These are phyloP conservation scores for Symbiodinium pilosum DNA, from an alignment of 73 alveolate species.

Conservation along the genomic window DNA sequence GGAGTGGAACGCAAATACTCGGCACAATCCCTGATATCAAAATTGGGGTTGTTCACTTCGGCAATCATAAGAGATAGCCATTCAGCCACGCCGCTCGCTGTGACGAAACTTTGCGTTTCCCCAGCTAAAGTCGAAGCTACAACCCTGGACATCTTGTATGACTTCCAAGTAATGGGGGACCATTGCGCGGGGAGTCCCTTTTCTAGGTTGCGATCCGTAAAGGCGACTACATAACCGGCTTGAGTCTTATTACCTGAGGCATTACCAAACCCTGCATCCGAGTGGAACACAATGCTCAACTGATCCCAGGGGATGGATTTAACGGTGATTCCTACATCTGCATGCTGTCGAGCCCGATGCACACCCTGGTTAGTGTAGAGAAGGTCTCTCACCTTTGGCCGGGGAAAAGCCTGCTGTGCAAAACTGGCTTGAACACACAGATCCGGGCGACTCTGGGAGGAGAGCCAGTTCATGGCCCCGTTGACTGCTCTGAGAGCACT, in stretches of 20 bases:
- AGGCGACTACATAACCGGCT: background rate
- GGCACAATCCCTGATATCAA: background rate
- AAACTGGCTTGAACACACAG: constrained; percentile 16
- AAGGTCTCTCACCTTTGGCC: background rate
- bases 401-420: constrained; percentile 19
- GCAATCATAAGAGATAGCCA: background rate
- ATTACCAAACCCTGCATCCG: background rate
- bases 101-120: background rate
- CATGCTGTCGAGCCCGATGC: constrained; percentile 27
- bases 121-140: constrained; percentile 7
- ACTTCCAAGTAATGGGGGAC: background rate
- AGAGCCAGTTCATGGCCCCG: constrained; percentile 17
- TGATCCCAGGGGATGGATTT: background rate
- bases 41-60: background rate
- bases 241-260: background rate
- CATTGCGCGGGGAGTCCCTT: background rate
- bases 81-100: background rate
- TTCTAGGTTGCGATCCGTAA: background rate
- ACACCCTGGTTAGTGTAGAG: constrained; percentile 15
- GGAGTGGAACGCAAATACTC: too few relatives aligned
- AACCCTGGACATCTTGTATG: background rate
- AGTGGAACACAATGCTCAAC: background rate
- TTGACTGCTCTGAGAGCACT: background rate
- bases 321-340: background rate
- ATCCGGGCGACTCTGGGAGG: background rate